Base-by-base conservation (phyloP, 139 green algal genomes). In the Zygnema circumcarinatum region DNA sequence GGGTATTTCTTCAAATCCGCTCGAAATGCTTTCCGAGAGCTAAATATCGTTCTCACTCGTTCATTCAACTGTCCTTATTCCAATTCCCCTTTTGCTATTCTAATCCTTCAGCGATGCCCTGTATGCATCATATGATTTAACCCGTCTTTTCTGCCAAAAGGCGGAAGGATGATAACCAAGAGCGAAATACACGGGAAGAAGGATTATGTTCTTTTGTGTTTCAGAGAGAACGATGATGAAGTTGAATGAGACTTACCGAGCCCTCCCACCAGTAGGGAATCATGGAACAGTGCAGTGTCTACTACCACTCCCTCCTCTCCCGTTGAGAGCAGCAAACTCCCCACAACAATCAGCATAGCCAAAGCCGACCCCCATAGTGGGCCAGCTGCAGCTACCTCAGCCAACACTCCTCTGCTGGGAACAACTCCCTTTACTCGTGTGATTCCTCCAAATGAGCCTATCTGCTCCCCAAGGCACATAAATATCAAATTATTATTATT, bases 371-470 rank as follows among this genome's bases (percentile, higher is more conserved):
- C 87, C 0, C 32, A 31, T 22, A 88, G 33, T 42, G 87, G 87
- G 1, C 87, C 87, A 38, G 67, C 85, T 0, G 62, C 83, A 16
- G 84, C 84, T 22, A 91, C 54, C 67, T 88, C 32, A 16, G 79
- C 38, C 0, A 91, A 76, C 33, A 73, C 53, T 25, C 29, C 25
- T 16, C 87, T 47, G 29, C 69, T 90, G 31, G 39, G 32, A 21
- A 91, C 56, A 0, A 73, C 74, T 32, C 90, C 79, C 40, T 85
- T 79, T n/a, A 98, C 92, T 54, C 94, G 90, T 0, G 94, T 98
- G 82, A 98, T 95, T 72, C 91, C 92, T 21, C 95, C 95, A 89
- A 98, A 97, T 79, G 82, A 93, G 42, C 95, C 95, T 38, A 89
- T 39, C 84, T 89, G 84, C 2, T 54, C 39, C 3, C 11, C 39